phyloP scores from a whole-genome alignment of 2,329 filamentous ascomycete genomes.

The Xylariaceae sp. region DNA sequence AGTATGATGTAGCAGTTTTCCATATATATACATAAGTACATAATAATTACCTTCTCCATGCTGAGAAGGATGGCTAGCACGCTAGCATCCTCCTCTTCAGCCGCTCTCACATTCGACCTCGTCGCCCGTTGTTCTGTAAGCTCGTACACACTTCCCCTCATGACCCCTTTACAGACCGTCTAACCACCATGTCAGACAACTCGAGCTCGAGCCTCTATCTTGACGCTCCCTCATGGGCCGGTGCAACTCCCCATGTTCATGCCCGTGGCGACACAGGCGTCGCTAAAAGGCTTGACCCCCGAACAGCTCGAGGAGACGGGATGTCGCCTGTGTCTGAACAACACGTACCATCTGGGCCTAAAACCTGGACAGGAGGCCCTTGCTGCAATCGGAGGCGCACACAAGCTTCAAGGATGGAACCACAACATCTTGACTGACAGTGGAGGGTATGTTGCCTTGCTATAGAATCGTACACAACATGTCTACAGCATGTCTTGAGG shows the following conservation, averaged over 20 bases:
- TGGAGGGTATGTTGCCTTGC: constrained; percentile 57
- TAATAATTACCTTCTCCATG: constrained; percentile 8
- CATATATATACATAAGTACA: constrained; percentile 3
- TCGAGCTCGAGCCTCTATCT: constrained; percentile 84
- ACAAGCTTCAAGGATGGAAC: constrained; percentile 92
- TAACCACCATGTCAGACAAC: constrained; percentile 68
- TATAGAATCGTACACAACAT: constrained; percentile 27
- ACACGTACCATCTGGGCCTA: constrained; percentile 94
- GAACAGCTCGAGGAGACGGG: constrained; percentile 88
- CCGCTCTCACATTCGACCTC: constrained; percentile 78
- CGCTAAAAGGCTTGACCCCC: constrained; percentile 90
- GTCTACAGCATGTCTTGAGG: constrained; percentile 3
- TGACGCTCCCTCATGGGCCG: constrained; percentile 88
- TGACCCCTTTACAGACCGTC: constrained; percentile 1
- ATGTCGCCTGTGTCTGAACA: constrained; percentile 92
- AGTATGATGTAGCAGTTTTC: constrained; percentile 21
- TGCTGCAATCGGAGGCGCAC: constrained; percentile 85
- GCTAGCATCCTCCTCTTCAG: constrained; percentile 52
- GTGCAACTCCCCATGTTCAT: constrained; percentile 95
- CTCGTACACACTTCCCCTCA: constrained; percentile 13
- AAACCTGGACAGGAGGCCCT: constrained; percentile 92
- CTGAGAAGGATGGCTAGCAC: constrained; percentile 51
- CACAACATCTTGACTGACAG: constrained; percentile 90
- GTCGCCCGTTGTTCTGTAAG: constrained; percentile 79
- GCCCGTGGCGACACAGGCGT: constrained; percentile 97